phyloP scores from a whole-genome alignment of 2,329 filamentous ascomycete genomes.

The Hymenoscyphus fructigenus region DNA sequence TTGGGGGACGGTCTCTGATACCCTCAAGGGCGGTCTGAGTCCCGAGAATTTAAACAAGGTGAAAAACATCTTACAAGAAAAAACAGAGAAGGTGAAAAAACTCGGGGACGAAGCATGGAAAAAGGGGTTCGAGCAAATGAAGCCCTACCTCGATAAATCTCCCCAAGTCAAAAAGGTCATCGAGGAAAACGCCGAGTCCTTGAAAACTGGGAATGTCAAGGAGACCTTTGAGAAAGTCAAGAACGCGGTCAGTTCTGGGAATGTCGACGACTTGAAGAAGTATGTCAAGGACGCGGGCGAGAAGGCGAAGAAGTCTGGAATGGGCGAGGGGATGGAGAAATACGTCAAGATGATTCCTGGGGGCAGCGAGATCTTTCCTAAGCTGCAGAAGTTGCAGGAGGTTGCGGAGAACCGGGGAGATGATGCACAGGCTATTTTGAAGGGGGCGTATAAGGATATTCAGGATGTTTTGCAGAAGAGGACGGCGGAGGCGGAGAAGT shows the following conservation, averaged over 20 bases:
- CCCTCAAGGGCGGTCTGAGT: slow-evolving; percentile 61
- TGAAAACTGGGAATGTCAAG: slow-evolving; percentile 66
- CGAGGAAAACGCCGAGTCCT: slow-evolving; percentile 65
- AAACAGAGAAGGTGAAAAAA: slow-evolving; percentile 64
- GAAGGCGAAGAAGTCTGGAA: slow-evolving; percentile 55
- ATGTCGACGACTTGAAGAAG: slow-evolving; percentile 56
- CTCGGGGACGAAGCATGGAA: slow-evolving; percentile 71
- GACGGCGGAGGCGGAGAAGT: slow-evolving; percentile 55
- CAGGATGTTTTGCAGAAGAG: slow-evolving; percentile 63
- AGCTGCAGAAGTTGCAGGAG: slow-evolving; percentile 63
- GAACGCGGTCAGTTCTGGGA: slow-evolving; percentile 59
- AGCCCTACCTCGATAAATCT: slow-evolving; percentile 73
- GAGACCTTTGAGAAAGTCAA: slow-evolving; percentile 64
- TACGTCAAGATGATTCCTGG: slow-evolving; percentile 66
- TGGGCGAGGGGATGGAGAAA: slow-evolving; percentile 43
- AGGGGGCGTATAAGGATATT: slow-evolving; percentile 67
- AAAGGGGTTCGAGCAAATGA: slow-evolving; percentile 68
- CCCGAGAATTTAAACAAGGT: slow-evolving; percentile 51
- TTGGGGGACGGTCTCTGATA: slow-evolving; percentile 64
- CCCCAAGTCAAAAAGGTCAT: slow-evolving; percentile 72
- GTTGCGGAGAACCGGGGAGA: slow-evolving; percentile 66
- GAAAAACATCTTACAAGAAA: slow-evolving; percentile 67
- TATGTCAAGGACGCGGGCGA: slow-evolving; percentile 60
- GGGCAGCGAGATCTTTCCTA: slow-evolving; percentile 62
- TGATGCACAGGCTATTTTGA: slow-evolving; percentile 67